phyloP scores from a whole-genome alignment of 257 asterid species.

The Mitragyna speciosa region DNA sequence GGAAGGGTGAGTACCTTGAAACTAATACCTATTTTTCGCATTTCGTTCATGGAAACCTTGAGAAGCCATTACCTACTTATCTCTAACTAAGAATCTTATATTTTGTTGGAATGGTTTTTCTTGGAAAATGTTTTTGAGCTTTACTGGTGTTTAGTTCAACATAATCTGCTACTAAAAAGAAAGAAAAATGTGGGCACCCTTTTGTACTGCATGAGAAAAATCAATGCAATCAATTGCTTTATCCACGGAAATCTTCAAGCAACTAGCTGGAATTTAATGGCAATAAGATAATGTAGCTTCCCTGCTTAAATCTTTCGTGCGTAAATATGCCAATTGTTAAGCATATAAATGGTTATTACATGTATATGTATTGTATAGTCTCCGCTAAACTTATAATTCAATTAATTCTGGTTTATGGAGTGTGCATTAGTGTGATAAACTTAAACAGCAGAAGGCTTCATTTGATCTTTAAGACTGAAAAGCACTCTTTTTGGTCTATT shows the following conservation, averaged over 20 bases:
- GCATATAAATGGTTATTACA: neutral
- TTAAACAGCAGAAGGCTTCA: neutral
- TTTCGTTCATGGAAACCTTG: neutral
- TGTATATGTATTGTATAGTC: neutral
- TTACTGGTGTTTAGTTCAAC: neutral
- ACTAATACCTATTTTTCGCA: neutral
- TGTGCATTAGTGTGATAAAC: neutral
- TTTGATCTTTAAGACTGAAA: neutral
- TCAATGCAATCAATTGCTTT: neutral
- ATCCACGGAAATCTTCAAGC: neutral
- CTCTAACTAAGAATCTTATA: neutral
- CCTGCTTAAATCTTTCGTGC: neutral
- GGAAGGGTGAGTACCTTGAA: constrained; percentile 61
- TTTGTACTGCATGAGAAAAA: neutral
- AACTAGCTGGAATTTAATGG: neutral
- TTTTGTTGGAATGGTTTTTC: neutral
- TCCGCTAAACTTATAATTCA: neutral
- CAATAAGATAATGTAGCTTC: neutral
- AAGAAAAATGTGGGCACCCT: neutral
- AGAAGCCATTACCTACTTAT: neutral
- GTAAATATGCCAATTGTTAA: neutral
- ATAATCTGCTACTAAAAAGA: neutral
- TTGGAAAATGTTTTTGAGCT: neutral
- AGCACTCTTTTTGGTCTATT: neutral
- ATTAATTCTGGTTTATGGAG: neutral